Conservation (phyloP, 768 basidiomycete species). For the Termitomyces eurrhizus region DNA sequence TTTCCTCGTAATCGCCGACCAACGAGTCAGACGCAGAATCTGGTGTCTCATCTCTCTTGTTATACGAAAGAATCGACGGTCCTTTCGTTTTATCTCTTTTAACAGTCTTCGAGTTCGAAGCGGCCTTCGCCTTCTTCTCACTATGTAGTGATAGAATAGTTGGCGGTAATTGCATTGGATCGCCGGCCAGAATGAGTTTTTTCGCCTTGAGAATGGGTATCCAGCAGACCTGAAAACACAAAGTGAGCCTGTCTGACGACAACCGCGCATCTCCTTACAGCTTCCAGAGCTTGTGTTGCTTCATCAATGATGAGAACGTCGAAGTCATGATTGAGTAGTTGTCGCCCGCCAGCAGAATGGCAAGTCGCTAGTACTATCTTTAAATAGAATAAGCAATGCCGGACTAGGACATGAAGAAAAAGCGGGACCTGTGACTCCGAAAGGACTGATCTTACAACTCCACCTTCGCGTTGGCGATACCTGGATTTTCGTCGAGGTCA, state of each 20-base stretch:
- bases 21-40: not conserved
- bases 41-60: not conserved
- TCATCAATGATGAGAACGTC: constrained; percentile 97
- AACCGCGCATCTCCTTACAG: constrained; percentile 43
- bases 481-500: constrained; percentile 32
- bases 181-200: constrained; percentile 89
- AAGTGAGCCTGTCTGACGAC: not conserved
- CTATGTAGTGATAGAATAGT: constrained; percentile 74
- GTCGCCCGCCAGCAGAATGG: constrained; percentile 86
- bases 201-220: constrained; percentile 90
- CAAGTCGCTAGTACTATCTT: constrained; percentile 91
- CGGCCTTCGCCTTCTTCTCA: constrained; percentile 18
- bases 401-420: not conserved
- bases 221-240: constrained; percentile 77
- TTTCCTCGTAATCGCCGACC: not conserved
- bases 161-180: constrained; percentile 94
- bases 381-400: not conserved
- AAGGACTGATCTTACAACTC: constrained; percentile 79
- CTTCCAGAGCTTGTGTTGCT: constrained; percentile 95
- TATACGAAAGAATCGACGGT: not conserved
- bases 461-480: constrained; percentile 84
- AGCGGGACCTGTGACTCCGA: constrained; percentile 63
- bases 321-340: constrained; percentile 73
- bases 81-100: not conserved
- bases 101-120: not conserved